A percentile compares a stretch with the other conserved stretches of the same genome.
phyloP scores from a whole-genome alignment of 1,139 yeast species.

The Geotrichum histeridarum region DNA sequence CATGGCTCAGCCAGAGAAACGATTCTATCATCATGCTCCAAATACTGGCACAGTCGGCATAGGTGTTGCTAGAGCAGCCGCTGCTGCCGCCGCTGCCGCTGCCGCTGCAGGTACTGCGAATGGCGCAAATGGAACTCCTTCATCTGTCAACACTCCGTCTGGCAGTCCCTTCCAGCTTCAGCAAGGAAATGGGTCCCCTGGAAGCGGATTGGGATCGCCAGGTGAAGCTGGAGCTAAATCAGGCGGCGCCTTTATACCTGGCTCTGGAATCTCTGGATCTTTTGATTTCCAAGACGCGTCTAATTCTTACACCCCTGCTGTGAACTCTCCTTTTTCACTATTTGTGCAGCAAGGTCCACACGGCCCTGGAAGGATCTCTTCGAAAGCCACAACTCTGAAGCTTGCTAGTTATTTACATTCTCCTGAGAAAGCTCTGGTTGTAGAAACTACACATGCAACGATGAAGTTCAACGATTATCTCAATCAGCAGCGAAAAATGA shows the following conservation, averaged over 20 bases:
- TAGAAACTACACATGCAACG: conserved; percentile 32
- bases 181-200: conserved; percentile 6
- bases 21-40: conserved; percentile 25
- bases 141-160: background rate
- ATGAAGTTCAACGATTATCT: conserved; percentile 33
- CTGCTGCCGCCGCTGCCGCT: conserved; percentile 16
- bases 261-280: conserved; percentile 31
- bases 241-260: conserved; percentile 28
- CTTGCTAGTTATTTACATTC: conserved; percentile 18
- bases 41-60: conserved; percentile 18
- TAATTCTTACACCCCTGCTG: background rate
- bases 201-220: conserved; percentile 2
- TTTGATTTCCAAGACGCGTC: conserved; percentile 30
- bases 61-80: conserved; percentile 18
- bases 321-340: conserved; percentile 5
- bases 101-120: conserved; percentile 1
- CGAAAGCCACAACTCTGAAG: conserved; percentile 13
- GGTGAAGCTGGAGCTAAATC: background rate
- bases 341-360: background rate
- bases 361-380: conserved; percentile 17
- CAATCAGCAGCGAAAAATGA: conserved; percentile 28
- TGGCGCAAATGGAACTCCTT: background rate
- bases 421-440: conserved; percentile 21
- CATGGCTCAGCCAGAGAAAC: conserved; percentile 38
- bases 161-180: conserved; percentile 3